Conservation (phyloP, 805 yeast genomes). For the Saturnispora sanitii region DNA sequence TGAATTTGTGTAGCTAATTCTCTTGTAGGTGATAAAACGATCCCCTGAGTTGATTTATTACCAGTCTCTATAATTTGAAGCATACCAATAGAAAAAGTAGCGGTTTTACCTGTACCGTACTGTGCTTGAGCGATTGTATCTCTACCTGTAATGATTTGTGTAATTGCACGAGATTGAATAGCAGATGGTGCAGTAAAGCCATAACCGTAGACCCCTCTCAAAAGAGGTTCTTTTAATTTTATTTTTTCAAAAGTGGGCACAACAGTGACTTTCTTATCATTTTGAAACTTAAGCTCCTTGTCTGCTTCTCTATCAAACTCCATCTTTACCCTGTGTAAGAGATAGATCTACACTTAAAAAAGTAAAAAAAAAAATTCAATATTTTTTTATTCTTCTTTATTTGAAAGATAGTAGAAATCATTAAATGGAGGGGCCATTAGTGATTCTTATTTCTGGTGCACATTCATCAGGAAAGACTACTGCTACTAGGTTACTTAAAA, state of each 20-base stretch:
- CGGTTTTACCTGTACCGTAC: slow-evolving; percentile 98
- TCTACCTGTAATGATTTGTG: slow-evolving; percentile 88
- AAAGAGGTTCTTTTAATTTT: slow-evolving; percentile 61
- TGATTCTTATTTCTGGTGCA: slow-evolving; percentile 28
- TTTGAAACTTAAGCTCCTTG: slow-evolving; percentile 48
- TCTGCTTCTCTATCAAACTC: slow-evolving; percentile 55
- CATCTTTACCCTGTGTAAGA: slow-evolving; percentile 29
- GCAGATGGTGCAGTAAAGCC: slow-evolving; percentile 97
- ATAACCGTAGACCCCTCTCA: slow-evolving; percentile 73
- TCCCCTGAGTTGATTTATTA: slow-evolving; percentile 71
- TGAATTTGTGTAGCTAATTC: slow-evolving; percentile 92
- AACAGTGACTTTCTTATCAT: slow-evolving; percentile 33
- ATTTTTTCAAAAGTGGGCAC: slow-evolving; percentile 66
- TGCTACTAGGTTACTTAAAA: slow-evolving; percentile 17
- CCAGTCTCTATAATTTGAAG: slow-evolving; percentile 74
- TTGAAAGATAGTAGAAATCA: no score
- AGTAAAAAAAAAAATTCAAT: no score
- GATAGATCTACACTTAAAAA: background rate
- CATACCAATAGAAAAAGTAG: slow-evolving; percentile 92
- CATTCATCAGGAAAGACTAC: slow-evolving; percentile 28
- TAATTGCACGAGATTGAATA: slow-evolving; percentile 93
- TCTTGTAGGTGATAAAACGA: slow-evolving; percentile 90
- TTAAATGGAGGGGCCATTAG: slow-evolving; percentile 7
- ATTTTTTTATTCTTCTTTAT: background rate
- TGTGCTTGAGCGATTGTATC: slow-evolving; percentile 98